These are phyloP conservation scores for Fagopyrum esculentum DNA, from an alignment of 148 eudicot species.

Conservation along the genomic window DNA sequence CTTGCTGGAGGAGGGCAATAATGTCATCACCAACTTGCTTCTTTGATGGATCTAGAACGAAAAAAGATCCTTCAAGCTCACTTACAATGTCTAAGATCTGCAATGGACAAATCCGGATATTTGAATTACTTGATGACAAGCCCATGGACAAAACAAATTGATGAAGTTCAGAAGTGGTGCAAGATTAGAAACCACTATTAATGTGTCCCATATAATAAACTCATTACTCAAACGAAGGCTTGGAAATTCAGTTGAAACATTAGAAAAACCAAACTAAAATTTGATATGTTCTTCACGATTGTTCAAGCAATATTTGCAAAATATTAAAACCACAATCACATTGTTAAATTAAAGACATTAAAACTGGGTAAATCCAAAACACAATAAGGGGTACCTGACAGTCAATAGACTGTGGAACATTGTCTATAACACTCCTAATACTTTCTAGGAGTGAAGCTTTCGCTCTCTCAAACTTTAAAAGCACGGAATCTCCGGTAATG, in stretches of 20 bases:
- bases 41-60: constrained; percentile 69
- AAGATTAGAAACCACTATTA: neutral
- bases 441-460: constrained; percentile 74
- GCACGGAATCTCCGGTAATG: constrained; percentile 86
- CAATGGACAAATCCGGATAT: constrained; percentile 6
- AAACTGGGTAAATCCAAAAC: neutral
- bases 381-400: constrained; percentile 54
- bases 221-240: no score
- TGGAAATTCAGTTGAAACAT: constrained; percentile 1
- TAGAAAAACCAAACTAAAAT: neutral
- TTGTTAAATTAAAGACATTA: neutral
- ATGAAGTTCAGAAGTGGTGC: neutral
- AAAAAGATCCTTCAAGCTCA: constrained; percentile 61
- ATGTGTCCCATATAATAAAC: no score
- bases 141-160: neutral
- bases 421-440: constrained; percentile 75
- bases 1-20: constrained; percentile 78
- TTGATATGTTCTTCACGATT: neutral
- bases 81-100: constrained; percentile 66
- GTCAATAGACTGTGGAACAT: constrained; percentile 79
- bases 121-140: neutral
- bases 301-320: neutral
- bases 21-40: constrained; percentile 90
- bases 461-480: constrained; percentile 83
- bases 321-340: neutral